Evolutionary conservation across 2,329 filamentous ascomycete genomes (phyloP).

Genomic region (Stagonosporopsis rhizophila): DNA sequence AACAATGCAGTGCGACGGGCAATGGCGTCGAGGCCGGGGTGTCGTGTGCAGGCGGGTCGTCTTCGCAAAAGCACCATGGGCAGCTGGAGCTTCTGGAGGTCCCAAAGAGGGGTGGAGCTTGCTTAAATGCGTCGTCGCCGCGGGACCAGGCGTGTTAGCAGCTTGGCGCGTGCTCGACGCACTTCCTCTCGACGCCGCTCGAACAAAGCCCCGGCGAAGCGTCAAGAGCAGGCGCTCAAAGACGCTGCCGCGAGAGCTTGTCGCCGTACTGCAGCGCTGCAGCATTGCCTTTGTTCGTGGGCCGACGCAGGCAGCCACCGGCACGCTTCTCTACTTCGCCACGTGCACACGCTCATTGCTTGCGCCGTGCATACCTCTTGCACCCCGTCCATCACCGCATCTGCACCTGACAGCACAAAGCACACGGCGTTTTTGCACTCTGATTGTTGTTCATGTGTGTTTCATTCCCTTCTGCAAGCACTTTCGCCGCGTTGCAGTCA

Average conservation of each 20-base stretch:
- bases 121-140: conserved; percentile 6
- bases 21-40: conserved; percentile 12
- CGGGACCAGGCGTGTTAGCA: conserved; percentile 9
- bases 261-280: not conserved
- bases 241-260: not conserved
- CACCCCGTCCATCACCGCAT: too few species aligned
- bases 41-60: conserved; percentile 6
- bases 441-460: not conserved
- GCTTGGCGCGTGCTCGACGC: conserved; percentile 11
- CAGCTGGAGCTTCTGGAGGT: conserved; percentile 3
- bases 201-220: conserved; percentile 10
- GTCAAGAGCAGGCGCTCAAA: not conserved
- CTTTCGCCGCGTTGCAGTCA: not conserved
- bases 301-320: not conserved
- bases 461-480: not conserved
- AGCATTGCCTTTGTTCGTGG: not conserved
- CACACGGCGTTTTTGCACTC: not conserved
- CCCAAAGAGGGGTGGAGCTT: conserved; percentile 11
- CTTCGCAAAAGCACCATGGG: conserved; percentile 5
- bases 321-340: not conserved
- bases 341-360: not conserved
- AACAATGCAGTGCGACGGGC: conserved; percentile 9
- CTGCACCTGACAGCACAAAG: not conserved
- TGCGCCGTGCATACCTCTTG: not conserved
- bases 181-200: conserved; percentile 6